phyloP scores from a whole-genome alignment of 257 asterid genomes.

The Plectranthus barbatus region DNA sequence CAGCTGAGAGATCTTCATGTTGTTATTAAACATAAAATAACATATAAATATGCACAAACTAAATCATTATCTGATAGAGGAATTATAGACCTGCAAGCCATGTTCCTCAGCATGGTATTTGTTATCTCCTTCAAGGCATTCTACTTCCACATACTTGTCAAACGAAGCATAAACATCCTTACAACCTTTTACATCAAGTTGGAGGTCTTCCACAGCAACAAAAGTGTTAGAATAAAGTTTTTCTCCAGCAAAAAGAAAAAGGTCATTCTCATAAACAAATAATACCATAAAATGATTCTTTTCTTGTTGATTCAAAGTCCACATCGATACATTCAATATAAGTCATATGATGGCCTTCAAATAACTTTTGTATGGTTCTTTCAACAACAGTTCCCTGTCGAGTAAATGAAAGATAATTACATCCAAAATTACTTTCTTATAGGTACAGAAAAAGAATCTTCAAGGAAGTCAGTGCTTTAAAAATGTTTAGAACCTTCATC shows the following conservation, averaged over 20 bases:
- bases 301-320: constrained; percentile 81
- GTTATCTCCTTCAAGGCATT: constrained; percentile 82
- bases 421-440: constrained; percentile 10
- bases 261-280: constrained; percentile 8
- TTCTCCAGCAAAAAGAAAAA: not conserved
- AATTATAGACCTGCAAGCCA: constrained; percentile 60
- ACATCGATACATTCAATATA: constrained; percentile 78
- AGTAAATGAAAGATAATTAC: constrained; percentile 15
- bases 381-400: constrained; percentile 87
- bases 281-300: constrained; percentile 84
- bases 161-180: constrained; percentile 76
- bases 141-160: constrained; percentile 81
- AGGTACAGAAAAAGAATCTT: not conserved
- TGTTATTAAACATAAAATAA: not conserved
- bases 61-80: constrained; percentile 1
- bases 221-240: constrained; percentile 12
- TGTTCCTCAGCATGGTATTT: constrained; percentile 85
- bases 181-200: too few relatives aligned
- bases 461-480: not conserved
- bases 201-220: constrained; percentile 42
- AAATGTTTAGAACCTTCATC: constrained; percentile 26
- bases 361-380: constrained; percentile 86
- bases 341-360: constrained; percentile 86
- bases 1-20: constrained; percentile 3
- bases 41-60: not conserved